Conservation (phyloP, 2,329 filamentous ascomycete genomes). For the Sarocladium brachiariae region DNA sequence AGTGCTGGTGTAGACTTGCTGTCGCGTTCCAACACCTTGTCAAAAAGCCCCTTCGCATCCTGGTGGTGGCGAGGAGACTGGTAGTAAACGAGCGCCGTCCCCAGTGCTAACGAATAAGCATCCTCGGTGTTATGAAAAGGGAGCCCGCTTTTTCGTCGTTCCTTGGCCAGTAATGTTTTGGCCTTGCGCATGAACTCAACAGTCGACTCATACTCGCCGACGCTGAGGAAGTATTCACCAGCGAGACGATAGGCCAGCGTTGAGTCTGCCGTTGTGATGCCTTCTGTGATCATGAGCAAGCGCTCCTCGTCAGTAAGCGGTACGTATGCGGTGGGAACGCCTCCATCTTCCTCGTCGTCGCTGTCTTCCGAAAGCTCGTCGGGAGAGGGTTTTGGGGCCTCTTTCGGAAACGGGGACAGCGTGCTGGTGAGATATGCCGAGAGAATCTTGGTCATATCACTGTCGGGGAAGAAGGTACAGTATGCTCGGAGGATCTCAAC, state of each 20-base stretch:
- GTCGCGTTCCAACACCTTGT: slow-evolving; percentile 70
- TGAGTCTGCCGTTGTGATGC: slow-evolving; percentile 61
- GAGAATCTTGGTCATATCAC: slow-evolving; percentile 74
- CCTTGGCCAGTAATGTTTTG: slow-evolving; percentile 49
- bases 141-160: slow-evolving; percentile 62
- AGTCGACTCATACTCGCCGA: slow-evolving; percentile 79
- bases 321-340: slow-evolving; percentile 45
- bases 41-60: slow-evolving; percentile 82
- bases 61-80: slow-evolving; percentile 84
- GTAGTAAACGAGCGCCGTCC: slow-evolving; percentile 82
- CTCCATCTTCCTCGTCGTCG: slow-evolving; percentile 52
- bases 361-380: slow-evolving; percentile 40
- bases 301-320: slow-evolving; percentile 70
- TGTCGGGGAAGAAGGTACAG: slow-evolving; percentile 74
- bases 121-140: slow-evolving; percentile 63
- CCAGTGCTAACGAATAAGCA: slow-evolving; percentile 69
- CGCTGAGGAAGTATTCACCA: slow-evolving; percentile 72
- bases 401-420: slow-evolving; percentile 70
- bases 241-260: slow-evolving; percentile 77
- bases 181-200: slow-evolving; percentile 76
- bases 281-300: slow-evolving; percentile 72
- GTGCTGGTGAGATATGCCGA: slow-evolving; percentile 76
- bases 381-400: slow-evolving; percentile 14
- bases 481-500: slow-evolving; percentile 72
- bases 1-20: slow-evolving; percentile 71